Conservation (phyloP, 139 green algal genomes). For the Asterochloris erici region DNA sequence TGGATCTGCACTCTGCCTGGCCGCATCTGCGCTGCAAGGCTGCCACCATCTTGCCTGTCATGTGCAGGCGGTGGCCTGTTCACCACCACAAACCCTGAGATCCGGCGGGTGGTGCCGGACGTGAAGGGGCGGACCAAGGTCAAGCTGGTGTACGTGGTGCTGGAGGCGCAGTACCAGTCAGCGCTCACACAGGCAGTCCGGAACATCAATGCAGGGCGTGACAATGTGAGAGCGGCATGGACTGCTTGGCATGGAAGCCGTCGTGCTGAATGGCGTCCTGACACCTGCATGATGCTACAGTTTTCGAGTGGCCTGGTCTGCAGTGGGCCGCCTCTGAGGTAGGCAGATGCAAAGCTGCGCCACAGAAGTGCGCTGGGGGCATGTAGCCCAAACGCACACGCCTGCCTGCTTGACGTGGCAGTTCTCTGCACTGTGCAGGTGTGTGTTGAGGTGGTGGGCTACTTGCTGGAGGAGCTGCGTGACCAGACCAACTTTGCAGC, state of each 20-base stretch:
- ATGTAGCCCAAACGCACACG: not conserved
- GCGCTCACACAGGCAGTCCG: slow-evolving; percentile 78
- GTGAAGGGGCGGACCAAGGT: slow-evolving; percentile 60
- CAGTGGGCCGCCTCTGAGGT: too few species aligned
- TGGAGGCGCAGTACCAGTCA: slow-evolving; percentile 98
- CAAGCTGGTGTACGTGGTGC: slow-evolving; percentile 97
- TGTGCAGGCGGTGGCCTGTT: slow-evolving; percentile 65
- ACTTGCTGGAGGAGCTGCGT: slow-evolving; percentile 97
- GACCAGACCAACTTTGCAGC: slow-evolving; percentile 81
- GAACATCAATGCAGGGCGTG: slow-evolving; percentile 82
- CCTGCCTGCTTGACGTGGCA: not conserved
- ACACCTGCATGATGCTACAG: not conserved
- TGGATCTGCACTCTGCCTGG: not conserved
- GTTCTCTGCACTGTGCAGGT: not conserved
- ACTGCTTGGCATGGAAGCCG: too few species aligned
- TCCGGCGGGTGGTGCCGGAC: slow-evolving; percentile 71
- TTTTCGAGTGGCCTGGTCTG: not conserved
- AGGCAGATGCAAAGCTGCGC: not conserved
- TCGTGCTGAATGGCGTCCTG: not conserved
- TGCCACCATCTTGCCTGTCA: not conserved
- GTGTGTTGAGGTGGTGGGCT: slow-evolving; percentile 95
- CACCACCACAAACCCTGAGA: slow-evolving; percentile 89
- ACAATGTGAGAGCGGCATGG: not conserved
- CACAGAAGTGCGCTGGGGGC: too few species aligned
- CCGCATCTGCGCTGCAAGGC: not conserved